Evolutionary conservation across 78 protist species (phyloP).

Genomic region (Dictyostelium firmibasis): DNA sequence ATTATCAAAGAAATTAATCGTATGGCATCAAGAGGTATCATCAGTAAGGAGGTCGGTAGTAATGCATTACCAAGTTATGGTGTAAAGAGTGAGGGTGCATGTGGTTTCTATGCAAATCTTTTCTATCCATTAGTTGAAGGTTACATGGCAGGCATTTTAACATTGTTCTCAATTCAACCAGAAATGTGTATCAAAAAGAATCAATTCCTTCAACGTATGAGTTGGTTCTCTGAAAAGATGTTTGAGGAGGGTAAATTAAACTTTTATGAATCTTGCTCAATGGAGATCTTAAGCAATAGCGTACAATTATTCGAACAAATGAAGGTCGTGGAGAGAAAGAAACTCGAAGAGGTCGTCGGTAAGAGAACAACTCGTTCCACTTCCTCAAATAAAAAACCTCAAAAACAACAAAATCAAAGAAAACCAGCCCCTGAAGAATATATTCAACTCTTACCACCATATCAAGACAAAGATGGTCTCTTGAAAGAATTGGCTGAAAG

Average conservation of each 20-base stretch:
- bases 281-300: constrained; percentile 79
- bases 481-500: constrained; percentile 51
- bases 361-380: constrained; percentile 64
- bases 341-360: constrained; percentile 63
- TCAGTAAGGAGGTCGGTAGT: not conserved
- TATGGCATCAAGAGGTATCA: constrained; percentile 36
- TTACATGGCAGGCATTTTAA: constrained; percentile 70
- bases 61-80: not conserved
- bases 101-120: constrained; percentile 60
- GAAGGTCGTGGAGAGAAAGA: constrained; percentile 52
- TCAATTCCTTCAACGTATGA: constrained; percentile 65
- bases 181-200: constrained; percentile 70
- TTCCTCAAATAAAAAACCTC: constrained; percentile 6
- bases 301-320: constrained; percentile 39
- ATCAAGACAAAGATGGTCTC: constrained; percentile 70
- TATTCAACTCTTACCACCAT: constrained; percentile 58
- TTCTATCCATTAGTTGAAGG: constrained; percentile 85
- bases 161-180: constrained; percentile 80
- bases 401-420: constrained; percentile 36
- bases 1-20: constrained; percentile 10
- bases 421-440: constrained; percentile 59
- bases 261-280: constrained; percentile 79
- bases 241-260: constrained; percentile 82
- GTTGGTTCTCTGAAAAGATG: constrained; percentile 86
- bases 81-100: constrained; percentile 35